Percentiles rank a stretch among this genome's conserved stretches.
Conservation (phyloP, 805 yeast genomes). For the Myxozyma melibiosi region DNA sequence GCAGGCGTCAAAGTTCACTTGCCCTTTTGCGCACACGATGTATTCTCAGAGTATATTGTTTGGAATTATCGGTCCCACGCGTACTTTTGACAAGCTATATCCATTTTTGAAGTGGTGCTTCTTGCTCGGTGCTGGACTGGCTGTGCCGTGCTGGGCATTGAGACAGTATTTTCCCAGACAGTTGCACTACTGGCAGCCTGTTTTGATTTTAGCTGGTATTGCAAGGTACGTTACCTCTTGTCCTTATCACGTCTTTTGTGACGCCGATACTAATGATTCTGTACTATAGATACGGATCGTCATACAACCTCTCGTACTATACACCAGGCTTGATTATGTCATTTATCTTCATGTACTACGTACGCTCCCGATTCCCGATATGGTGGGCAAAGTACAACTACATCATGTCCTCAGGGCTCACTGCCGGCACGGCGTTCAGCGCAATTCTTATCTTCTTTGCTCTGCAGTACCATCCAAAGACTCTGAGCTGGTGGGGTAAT, state of each 20-base stretch:
- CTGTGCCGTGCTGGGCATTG: constrained; percentile 46
- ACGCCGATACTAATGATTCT: no score
- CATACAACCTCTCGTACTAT: constrained; percentile 73
- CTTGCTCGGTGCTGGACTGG: constrained; percentile 56
- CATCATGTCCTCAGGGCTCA: constrained; percentile 63
- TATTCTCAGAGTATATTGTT: constrained; percentile 61
- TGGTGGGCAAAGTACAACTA: constrained; percentile 82
- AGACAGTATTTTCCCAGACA: constrained; percentile 23
- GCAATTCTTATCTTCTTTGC: constrained; percentile 59
- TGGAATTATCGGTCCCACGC: constrained; percentile 67
- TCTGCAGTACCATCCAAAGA: constrained; percentile 46
- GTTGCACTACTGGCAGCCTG: constrained; percentile 58
- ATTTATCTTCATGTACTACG: constrained; percentile 56
- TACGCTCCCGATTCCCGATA: constrained; percentile 55
- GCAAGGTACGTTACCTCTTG: constrained; percentile 10
- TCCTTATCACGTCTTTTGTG: neutral
- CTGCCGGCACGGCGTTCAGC: constrained; percentile 66
- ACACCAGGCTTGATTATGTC: constrained; percentile 70
- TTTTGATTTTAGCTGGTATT: constrained; percentile 55
- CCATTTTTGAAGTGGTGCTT: constrained; percentile 61
- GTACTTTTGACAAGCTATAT: constrained; percentile 57
- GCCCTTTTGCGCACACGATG: constrained; percentile 52
- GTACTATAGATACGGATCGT: constrained; percentile 19
- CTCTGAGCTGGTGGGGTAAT: constrained; percentile 69
- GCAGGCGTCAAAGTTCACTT: constrained; percentile 52